phyloP scores from a whole-genome alignment of 805 yeast genomes.

The Kodamaea restingae region DNA sequence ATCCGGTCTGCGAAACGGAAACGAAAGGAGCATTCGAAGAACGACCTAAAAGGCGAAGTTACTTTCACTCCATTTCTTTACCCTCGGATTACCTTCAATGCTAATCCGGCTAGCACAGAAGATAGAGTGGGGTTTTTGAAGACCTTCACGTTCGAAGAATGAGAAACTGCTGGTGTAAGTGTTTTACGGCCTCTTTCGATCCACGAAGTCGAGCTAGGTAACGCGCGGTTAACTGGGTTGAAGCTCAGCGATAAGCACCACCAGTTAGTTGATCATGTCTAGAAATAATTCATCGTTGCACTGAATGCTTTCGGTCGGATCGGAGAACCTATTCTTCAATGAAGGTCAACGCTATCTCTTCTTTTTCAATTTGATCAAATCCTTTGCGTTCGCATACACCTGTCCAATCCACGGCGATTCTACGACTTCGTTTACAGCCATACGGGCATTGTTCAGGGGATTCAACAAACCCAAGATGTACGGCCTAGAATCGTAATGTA shows the following conservation, averaged over 20 bases:
- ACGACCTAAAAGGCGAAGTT: not conserved
- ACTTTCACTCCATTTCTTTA: not conserved
- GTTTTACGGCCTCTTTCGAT: too few relatives aligned
- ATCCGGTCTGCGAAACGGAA: not conserved
- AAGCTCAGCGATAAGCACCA: too few relatives aligned
- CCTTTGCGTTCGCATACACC: slow-evolving; percentile 38
- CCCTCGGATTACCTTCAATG: not conserved
- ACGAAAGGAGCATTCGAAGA: not conserved
- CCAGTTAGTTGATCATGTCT: too few relatives aligned
- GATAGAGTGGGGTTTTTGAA: not conserved
- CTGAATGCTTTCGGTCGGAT: too few relatives aligned
- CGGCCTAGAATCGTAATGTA: slow-evolving; percentile 36
- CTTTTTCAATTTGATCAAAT: slow-evolving; percentile 16
- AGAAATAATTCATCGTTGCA: too few relatives aligned
- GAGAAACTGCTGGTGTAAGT: too few relatives aligned
- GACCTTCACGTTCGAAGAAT: not conserved
- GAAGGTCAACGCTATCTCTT: not conserved
- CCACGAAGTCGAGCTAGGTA: too few relatives aligned
- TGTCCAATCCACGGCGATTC: slow-evolving; percentile 36
- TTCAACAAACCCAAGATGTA: slow-evolving; percentile 31
- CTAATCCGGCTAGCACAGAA: not conserved
- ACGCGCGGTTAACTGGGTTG: too few relatives aligned
- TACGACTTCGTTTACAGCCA: slow-evolving; percentile 23
- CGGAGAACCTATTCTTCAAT: too few relatives aligned
- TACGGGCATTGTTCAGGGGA: slow-evolving; percentile 26